Percentiles rank a stretch among this genome's conserved stretches.
Evolutionary conservation across 2,329 filamentous ascomycete genomes (phyloP).

Genomic region (Aspergillus sp.): DNA sequence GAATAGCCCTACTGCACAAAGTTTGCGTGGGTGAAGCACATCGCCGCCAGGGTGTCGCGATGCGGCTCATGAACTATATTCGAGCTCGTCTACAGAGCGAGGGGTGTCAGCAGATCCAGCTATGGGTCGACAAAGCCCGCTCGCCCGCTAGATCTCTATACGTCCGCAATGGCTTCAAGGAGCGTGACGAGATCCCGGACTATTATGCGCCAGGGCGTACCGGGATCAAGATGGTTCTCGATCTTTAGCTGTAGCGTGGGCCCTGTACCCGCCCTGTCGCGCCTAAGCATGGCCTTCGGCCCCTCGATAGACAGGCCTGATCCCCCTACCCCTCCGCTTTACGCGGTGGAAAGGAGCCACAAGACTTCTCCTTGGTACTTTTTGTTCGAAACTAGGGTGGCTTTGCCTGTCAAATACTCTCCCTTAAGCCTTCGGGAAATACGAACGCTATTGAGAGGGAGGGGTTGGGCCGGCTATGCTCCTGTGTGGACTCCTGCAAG

Average conservation of each 20-base stretch:
- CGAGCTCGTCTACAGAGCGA: conserved; percentile 45
- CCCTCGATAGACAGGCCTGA: conserved; percentile 1
- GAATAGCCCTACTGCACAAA: conserved; percentile 53
- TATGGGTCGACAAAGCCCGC: conserved; percentile 56
- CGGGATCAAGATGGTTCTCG: conserved; percentile 47
- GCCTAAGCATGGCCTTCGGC: conserved; percentile 18
- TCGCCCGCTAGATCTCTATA: conserved; percentile 50
- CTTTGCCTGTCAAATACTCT: conserved; percentile 22
- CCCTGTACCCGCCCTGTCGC: conserved; percentile 27
- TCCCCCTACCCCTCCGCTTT: background rate
- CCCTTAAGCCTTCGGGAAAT: conserved; percentile 23
- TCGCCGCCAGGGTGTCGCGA: conserved; percentile 51
- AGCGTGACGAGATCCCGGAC: conserved; percentile 48
- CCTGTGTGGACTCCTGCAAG: conserved; percentile 23
- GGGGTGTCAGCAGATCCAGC: conserved; percentile 51
- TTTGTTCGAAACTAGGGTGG: conserved; percentile 15
- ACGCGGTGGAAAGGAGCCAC: background rate
- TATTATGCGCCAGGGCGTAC: conserved; percentile 55
- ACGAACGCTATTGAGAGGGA: conserved; percentile 14
- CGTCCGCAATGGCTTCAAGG: conserved; percentile 47
- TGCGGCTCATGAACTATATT: conserved; percentile 48
- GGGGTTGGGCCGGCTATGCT: conserved; percentile 26
- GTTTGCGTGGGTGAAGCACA: conserved; percentile 51
- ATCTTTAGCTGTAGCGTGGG: conserved; percentile 29
- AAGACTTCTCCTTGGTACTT: conserved; percentile 3